These are phyloP conservation scores for Oehlia diaphana DNA, from an alignment of 192 early-diverging fungal genomes.

Conservation along the genomic window DNA sequence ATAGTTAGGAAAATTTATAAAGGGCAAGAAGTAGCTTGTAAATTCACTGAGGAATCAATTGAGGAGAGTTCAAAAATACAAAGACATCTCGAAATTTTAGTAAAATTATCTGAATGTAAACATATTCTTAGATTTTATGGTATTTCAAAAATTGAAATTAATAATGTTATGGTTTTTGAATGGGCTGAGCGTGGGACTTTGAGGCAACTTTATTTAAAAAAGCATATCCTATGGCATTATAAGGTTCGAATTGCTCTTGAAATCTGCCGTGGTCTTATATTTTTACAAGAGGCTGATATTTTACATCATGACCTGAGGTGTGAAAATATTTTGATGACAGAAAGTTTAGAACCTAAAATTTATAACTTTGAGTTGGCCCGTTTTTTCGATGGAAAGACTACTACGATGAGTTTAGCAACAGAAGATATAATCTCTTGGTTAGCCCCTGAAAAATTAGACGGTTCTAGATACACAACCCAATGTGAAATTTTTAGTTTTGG, in stretches of 20 bases:
- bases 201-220: not conserved
- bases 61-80: not conserved
- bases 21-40: too few species aligned
- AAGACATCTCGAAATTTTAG: not conserved
- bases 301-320: constrained; percentile 28
- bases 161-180: constrained; percentile 7
- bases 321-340: constrained; percentile 19
- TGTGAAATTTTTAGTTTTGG: not conserved
- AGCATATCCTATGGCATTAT: not conserved
- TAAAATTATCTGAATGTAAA: not conserved
- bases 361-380: constrained; percentile 2
- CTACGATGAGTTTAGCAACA: too few species aligned
- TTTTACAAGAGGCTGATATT: constrained; percentile 9
- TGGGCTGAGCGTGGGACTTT: constrained; percentile 23
- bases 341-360: constrained; percentile 7
- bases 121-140: constrained; percentile 26
- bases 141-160: not conserved
- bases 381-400: too few species aligned
- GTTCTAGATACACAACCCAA: not conserved
- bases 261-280: constrained; percentile 16
- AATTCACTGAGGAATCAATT: not conserved
- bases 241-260: constrained; percentile 19
- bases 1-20: too few species aligned
- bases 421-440: not conserved
- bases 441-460: constrained; percentile 18